Base-by-base conservation (phyloP, 2,329 filamentous ascomycete species). In the Cladosporium sp. region DNA sequence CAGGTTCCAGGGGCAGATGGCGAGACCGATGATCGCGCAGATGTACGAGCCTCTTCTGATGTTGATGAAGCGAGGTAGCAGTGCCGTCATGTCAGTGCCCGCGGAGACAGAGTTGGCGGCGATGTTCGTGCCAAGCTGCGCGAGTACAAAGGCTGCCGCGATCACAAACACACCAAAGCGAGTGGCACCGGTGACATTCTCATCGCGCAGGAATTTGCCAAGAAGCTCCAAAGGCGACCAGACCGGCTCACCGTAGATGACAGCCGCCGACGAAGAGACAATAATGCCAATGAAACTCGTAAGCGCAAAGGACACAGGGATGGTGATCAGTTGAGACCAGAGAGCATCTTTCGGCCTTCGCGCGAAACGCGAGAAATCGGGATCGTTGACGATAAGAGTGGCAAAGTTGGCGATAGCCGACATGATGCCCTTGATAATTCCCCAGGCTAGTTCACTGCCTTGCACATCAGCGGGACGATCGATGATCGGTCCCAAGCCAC, bases 381-480 rank as follows among this genome's bases (percentile, higher is more conserved):
- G 59, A 65, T 69, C 62, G 67, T 84, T 85, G 18, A 84, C 79
- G 14, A 78, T 81, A 2, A 85, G 63, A 16, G 60, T 46, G 1
- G 92, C 91, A 74, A 97, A 97, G 80, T 97, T 97, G 72, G 91
- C 91, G 69, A 97, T 93, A 4, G 91, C 89, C 26, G 86, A 89
- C 92, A 97, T 96, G 78, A 96, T 89, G 43, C 92, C 92, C 67
- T 89, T 89, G 66, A 97, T 85, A 65, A 97, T 88, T 26, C 88
- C 86, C 93, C 93, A 97, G 1, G 83, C 92, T 3, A 97, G 83
- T 0, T 84, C 83, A 67, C 86, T 89, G 30, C 93, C 93, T 5
- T 86, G 79, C 5, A 87, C 78, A 4, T 80, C 86, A 54, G 86
- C 84, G 0, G 85, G 81, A 74, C 94, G 89, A 65, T 88, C 83